Conservation (phyloP, 306 rosid genomes). For the Herpetospermum pedunculosum region DNA sequence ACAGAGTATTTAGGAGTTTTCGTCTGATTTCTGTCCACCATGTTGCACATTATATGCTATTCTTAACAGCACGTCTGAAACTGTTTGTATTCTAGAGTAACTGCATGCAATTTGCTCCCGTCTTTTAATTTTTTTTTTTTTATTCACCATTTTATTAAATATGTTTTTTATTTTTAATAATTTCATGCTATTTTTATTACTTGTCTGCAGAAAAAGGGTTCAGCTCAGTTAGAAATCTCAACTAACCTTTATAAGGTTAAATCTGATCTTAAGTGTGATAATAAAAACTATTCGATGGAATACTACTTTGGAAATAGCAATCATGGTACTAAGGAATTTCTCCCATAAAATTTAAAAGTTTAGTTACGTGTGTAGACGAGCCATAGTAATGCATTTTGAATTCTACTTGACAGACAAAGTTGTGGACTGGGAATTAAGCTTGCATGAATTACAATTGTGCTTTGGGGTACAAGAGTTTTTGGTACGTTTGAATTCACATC, state of each 20-base stretch:
- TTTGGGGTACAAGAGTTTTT: conserved; percentile 88
- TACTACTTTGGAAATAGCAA: conserved; percentile 50
- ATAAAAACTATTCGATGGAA: conserved; percentile 76
- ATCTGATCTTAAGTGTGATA: conserved; percentile 63
- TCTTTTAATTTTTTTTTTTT: neutral
- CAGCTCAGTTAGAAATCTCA: conserved; percentile 45
- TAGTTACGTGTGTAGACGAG: neutral
- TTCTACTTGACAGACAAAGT: conserved; percentile 37
- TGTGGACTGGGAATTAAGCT: conserved; percentile 42
- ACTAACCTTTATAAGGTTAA: conserved; percentile 62
- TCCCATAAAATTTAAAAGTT: neutral
- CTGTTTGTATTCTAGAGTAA: neutral
- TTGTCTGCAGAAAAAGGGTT: conserved; percentile 55
- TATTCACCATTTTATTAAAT: neutral
- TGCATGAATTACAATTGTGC: conserved; percentile 75
- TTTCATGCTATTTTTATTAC: neutral
- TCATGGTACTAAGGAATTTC: conserved; percentile 29
- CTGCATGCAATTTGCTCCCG: neutral
- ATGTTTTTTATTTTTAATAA: neutral
- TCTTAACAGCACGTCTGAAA: neutral
- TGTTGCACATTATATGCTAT: neutral
- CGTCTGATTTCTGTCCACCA: neutral
- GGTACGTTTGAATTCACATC: conserved; percentile 36
- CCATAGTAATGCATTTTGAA: conserved; percentile 11
- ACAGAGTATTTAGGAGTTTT: neutral